Evolutionary conservation across 805 yeast genomes (phyloP).

Genomic region (Priceomyces melissophilus): DNA sequence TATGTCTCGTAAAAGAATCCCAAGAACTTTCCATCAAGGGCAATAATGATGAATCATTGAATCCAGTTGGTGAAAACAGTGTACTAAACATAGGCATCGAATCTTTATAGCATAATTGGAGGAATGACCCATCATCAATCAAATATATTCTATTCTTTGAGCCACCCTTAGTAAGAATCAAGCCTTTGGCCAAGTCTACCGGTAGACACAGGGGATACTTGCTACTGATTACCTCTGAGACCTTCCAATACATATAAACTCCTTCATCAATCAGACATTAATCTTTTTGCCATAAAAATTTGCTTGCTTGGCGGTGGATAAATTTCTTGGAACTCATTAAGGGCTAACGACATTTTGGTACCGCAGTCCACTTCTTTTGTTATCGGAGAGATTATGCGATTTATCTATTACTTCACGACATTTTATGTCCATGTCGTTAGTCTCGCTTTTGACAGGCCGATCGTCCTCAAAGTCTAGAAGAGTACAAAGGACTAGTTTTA

Average conservation of each 20-base stretch:
- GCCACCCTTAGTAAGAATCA: constrained; percentile 25
- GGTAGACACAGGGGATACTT: constrained; percentile 30
- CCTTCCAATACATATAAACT: constrained; percentile 35
- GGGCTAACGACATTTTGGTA: no score
- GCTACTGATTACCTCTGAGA: constrained; percentile 15
- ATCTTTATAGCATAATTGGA: constrained; percentile 29
- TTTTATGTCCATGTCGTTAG: no score
- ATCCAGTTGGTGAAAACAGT: constrained; percentile 30
- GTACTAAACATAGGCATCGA: constrained; percentile 37
- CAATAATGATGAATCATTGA: constrained; percentile 25
- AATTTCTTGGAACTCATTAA: constrained; percentile 1
- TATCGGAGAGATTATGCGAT: no score
- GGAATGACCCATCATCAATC: constrained; percentile 22
- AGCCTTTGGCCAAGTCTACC: constrained; percentile 29
- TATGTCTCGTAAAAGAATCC: constrained; percentile 35
- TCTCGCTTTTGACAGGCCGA: no score
- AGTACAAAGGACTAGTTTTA: no score
- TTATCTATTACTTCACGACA: no score
- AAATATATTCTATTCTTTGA: constrained; percentile 17
- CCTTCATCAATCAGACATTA: no score
- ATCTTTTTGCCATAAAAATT: no score
- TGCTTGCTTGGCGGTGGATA: not conserved
- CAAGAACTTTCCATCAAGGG: constrained; percentile 50
- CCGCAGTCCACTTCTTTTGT: no score
- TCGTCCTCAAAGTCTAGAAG: no score